Evolutionary conservation across 2,329 filamentous ascomycete genomes (phyloP), one percentile per base, ranked within the genome.

Genomic region (Leptodontidium sp.): DNA sequence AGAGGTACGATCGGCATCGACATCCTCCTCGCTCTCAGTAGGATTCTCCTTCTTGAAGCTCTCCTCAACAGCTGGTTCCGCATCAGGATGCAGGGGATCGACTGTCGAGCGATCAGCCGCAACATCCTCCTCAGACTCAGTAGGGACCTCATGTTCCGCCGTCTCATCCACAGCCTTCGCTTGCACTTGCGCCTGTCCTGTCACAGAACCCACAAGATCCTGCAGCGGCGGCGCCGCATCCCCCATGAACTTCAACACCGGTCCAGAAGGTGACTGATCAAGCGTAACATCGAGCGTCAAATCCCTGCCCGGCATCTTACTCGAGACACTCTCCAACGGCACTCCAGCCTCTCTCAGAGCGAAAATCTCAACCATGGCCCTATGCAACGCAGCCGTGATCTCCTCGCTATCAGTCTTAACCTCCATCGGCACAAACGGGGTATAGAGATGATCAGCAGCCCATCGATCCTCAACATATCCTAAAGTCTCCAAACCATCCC

Each of bases 291-390:
- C 72, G 4, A 66, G 55, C 8, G 75, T 76, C 12, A 74, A 50
- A 65, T 76, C 72, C 0, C 59, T 40, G 12, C 61, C 69, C 63
- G 68, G 63, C 32, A 55, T 64, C 4, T 70, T 58, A 7, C 68
- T 70, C 6, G 71, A 73, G 8, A 78, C 65, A 7, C 68, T 61
- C 15, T 64, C 62, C 21, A 76, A 58, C 32, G 75, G 70, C 71
- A 79, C 81, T 57, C 81, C 82, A 64, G 81, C 79, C 72, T 81
- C 76, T 68, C 80, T 80, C 76, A 88, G 77, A 2, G 85, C 78
- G 69, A 84, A 83, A 4, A 87, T 78, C 75, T 91, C 88, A 5
- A 89, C 83, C 12, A 86, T 79, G 4, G 87, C 84, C 70, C 86
- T 83, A 70, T 87, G 85, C 50, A 90, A 81, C 40, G 84, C 81